Percentiles rank a stretch among this genome's conserved stretches.
Conservation (phyloP, 768 basidiomycete species). For the Rhizopogon salebrosus region DNA sequence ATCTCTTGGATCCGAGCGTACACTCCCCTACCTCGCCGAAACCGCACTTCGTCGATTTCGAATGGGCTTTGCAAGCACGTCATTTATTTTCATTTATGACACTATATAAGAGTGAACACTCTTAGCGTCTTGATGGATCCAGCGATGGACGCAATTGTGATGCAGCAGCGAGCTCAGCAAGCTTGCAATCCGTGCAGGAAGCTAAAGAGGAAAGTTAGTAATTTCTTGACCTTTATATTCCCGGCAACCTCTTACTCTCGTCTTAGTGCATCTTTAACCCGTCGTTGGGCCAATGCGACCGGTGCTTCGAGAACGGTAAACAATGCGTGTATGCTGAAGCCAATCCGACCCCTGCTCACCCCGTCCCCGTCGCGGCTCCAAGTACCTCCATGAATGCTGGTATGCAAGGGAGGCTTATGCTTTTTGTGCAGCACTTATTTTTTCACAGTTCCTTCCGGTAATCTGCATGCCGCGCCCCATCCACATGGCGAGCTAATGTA, state of each 20-base stretch:
- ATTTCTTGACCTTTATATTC: not conserved
- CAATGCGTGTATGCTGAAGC: not conserved
- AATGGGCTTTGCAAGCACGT: not conserved
- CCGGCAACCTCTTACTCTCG: not conserved
- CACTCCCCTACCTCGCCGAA: not conserved
- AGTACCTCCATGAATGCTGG: not conserved
- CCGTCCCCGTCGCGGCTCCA: not conserved
- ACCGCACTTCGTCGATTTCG: not conserved
- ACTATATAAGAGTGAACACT: not conserved
- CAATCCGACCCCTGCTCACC: not conserved
- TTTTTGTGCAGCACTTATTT: not conserved
- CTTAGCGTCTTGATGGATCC: not conserved
- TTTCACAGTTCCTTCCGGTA: not conserved
- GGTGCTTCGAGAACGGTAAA: not conserved
- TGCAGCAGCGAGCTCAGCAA: not conserved
- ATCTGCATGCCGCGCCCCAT: not conserved
- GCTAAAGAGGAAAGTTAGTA: not conserved
- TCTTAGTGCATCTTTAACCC: not conserved
- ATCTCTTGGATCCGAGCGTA: not conserved
- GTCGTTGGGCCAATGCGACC: not conserved
- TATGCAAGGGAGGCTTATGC: not conserved
- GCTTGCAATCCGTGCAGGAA: not conserved
- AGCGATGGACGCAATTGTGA: not conserved
- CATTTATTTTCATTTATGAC: not conserved
- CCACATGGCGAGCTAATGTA: not conserved